Conservation (phyloP, 805 yeast species). For the Kuraishia hungarica region DNA sequence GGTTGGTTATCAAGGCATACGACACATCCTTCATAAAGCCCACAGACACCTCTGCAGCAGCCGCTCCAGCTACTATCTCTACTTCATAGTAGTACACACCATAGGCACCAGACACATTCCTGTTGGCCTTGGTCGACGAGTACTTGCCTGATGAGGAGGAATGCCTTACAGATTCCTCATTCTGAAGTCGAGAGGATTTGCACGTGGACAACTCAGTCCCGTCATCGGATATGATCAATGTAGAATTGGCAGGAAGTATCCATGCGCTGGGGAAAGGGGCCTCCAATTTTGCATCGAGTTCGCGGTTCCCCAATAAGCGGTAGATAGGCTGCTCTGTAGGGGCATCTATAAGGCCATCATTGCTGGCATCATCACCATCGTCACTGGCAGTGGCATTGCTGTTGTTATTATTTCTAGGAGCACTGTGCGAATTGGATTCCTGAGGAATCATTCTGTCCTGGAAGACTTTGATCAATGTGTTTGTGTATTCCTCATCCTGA, state of each 20-base stretch:
- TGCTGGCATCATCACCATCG: background rate
- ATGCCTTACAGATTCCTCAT: constrained; percentile 4
- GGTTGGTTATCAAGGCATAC: constrained; percentile 18
- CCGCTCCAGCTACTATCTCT: constrained; percentile 25
- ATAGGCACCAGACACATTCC: constrained; percentile 26
- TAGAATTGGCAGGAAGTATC: constrained; percentile 11
- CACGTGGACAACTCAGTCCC: constrained; percentile 17
- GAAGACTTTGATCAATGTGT: constrained; percentile 6
- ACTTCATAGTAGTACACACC: constrained; percentile 47
- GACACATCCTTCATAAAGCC: constrained; percentile 31
- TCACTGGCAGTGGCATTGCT: constrained; percentile 7
- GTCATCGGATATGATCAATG: constrained; percentile 12
- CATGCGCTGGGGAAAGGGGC: constrained; percentile 19
- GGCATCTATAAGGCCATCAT: constrained; percentile 8
- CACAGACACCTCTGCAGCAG: constrained; percentile 31
- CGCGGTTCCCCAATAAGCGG: constrained; percentile 2
- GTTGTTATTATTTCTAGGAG: background rate
- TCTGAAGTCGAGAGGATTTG: constrained; percentile 4
- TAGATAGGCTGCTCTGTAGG: constrained; percentile 6
- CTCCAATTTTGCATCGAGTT: background rate
- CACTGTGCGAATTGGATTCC: background rate
- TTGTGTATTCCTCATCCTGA: constrained; percentile 6
- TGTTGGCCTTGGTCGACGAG: constrained; percentile 22
- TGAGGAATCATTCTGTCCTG: constrained; percentile 2
- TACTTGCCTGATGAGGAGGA: constrained; percentile 8